Conservation (phyloP, 2,329 filamentous ascomycete species). For the Ceratocystis diversiconidia region DNA sequence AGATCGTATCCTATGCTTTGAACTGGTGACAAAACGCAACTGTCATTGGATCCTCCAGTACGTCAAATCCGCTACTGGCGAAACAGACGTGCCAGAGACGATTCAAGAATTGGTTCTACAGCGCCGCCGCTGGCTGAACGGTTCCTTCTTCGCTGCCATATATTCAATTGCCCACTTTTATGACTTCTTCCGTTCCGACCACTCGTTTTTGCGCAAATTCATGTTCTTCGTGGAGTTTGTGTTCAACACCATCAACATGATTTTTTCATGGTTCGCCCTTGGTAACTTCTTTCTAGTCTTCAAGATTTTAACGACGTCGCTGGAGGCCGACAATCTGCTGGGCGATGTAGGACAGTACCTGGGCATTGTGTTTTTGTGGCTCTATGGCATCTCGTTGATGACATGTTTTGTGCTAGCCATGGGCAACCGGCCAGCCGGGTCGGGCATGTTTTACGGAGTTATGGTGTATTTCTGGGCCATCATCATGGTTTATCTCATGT, state of each 20-base stretch:
- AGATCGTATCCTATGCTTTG: slow-evolving; percentile 97
- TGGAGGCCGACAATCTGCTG: slow-evolving; percentile 55
- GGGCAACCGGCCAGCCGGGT: slow-evolving; percentile 88
- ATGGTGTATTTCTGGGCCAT: slow-evolving; percentile 98
- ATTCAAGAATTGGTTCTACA: slow-evolving; percentile 93
- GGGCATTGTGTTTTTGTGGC: slow-evolving; percentile 85
- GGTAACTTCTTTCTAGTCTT: slow-evolving; percentile 99
- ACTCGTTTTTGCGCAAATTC: slow-evolving; percentile 73
- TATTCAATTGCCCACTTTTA: slow-evolving; percentile 93
- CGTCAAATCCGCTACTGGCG: slow-evolving; percentile 91
- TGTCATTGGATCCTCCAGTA: slow-evolving; percentile 97
- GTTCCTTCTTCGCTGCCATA: slow-evolving; percentile 93
- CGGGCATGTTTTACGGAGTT: slow-evolving; percentile 82
- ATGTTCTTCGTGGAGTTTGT: slow-evolving; percentile 85
- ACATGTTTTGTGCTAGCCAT: slow-evolving; percentile 91
- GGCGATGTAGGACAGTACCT: slow-evolving; percentile 66
- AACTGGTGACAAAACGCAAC: slow-evolving; percentile 92
- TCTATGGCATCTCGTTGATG: slow-evolving; percentile 81
- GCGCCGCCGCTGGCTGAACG: slow-evolving; percentile 92
- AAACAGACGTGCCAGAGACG: slow-evolving; percentile 90
- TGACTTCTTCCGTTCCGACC: slow-evolving; percentile 86
- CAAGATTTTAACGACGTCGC: slow-evolving; percentile 81
- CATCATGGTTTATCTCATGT: slow-evolving; percentile 92
- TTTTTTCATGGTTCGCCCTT: slow-evolving; percentile 97
- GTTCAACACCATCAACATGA: slow-evolving; percentile 91